Percentiles rank a stretch among this genome's conserved stretches.
Evolutionary conservation across 345 rosid genomes (phyloP).

Genomic region (Clausena lansium): DNA sequence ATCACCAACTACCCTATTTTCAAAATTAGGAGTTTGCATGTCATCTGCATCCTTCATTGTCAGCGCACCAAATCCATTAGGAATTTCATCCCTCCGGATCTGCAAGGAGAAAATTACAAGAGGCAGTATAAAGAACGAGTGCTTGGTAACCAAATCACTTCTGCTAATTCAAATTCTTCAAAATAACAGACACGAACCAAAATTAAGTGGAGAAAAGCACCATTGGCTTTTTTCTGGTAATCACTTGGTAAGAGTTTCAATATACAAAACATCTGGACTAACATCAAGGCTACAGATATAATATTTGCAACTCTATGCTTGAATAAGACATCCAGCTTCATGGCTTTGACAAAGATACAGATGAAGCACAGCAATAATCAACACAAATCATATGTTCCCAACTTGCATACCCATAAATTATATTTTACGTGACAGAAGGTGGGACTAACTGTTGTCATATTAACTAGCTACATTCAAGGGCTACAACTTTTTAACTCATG

Average conservation of each 20-base stretch:
- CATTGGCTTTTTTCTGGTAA: slow-evolving; percentile 9
- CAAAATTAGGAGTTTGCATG: slow-evolving; percentile 31
- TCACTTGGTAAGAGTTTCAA: background rate
- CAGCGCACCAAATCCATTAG: slow-evolving; percentile 41
- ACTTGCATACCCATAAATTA: too few species aligned
- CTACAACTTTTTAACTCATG: background rate
- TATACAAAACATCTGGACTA: background rate
- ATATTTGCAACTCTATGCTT: background rate
- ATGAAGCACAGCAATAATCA: background rate
- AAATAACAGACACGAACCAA: background rate
- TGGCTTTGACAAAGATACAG: background rate
- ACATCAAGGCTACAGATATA: background rate
- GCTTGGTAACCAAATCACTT: slow-evolving; percentile 1
- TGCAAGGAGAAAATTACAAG: slow-evolving; percentile 23
- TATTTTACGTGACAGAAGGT: too few species aligned
- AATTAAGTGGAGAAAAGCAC: background rate
- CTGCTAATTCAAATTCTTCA: background rate
- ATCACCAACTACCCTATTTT: slow-evolving; percentile 34
- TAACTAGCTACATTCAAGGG: background rate
- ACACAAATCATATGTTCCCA: too few species aligned
- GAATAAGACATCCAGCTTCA: background rate
- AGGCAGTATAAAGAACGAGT: slow-evolving; percentile 2
- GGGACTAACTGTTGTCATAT: background rate
- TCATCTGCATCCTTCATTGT: slow-evolving; percentile 31
- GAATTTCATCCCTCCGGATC: slow-evolving; percentile 42